Conservation (phyloP, 1,284 basidiomycete species). For the Phellopilus nigrolimitatus region DNA sequence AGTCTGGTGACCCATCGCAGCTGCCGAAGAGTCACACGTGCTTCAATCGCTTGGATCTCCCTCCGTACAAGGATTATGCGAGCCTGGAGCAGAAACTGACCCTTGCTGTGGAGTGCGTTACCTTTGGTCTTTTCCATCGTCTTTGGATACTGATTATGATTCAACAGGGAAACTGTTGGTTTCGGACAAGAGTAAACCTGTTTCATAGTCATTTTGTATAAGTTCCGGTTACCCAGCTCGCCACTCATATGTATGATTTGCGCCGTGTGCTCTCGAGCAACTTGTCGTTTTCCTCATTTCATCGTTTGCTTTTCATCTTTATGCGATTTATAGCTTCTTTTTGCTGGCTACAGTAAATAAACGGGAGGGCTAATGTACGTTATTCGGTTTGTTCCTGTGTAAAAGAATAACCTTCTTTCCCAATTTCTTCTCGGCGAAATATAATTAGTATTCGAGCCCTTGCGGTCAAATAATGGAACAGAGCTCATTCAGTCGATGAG, state of each 20-base stretch:
- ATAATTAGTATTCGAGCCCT: too few relatives aligned
- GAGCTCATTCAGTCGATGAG: background rate
- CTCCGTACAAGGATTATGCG: conserved; percentile 88
- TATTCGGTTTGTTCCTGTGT: background rate
- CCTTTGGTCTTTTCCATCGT: conserved; percentile 7
- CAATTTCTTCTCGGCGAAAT: too few relatives aligned
- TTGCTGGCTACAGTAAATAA: background rate
- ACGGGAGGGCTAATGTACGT: background rate
- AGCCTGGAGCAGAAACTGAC: conserved; percentile 87
- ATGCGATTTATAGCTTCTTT: background rate
- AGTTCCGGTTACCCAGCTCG: background rate
- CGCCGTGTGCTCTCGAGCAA: background rate
- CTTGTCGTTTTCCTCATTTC: background rate
- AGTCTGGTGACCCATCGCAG: conserved; percentile 88
- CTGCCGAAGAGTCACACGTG: conserved; percentile 89
- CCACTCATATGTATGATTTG: background rate
- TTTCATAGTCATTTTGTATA: background rate
- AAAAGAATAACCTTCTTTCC: background rate
- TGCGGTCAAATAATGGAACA: background rate
- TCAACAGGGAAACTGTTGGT: conserved; percentile 39
- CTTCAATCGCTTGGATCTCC: conserved; percentile 89
- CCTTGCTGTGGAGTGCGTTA: conserved; percentile 79
- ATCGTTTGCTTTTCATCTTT: background rate
- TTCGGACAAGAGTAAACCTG: conserved; percentile 39
- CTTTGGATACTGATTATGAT: conserved; percentile 15